Base-by-base conservation (phyloP, 2,329 filamentous ascomycete species). In the Cladosporium sphaerospermum region DNA sequence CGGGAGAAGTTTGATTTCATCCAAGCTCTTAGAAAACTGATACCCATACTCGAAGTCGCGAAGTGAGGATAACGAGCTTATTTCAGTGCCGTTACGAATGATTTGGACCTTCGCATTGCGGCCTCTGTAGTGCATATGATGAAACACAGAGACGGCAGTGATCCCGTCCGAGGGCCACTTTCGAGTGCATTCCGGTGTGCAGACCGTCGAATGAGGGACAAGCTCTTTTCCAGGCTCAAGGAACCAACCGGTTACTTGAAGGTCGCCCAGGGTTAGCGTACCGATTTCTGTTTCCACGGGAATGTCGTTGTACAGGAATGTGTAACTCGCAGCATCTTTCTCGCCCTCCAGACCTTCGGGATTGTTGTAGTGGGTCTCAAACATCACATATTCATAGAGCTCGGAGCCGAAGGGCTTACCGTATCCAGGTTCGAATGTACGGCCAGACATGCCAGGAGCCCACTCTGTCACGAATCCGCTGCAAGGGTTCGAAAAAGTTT, bases 311-410 rank as follows among this genome's bases (percentile, higher is more conserved):
- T 52, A 59, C 9, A 56, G 33, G 16, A 59, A 54, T 4, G 23
- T 51, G 53, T 59, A 59, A 6, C 37, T 40, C 11, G 57, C 47
- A 43, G 47, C 36, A 18, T 57, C 56, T 52, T 56, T 59, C 51
- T 53, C 32, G 14, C 48, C 54, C 11, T 45, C 57, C 9, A 59
- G 37, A 1, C 45, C 36, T 14, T 53, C 34, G 10, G 57, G 57
- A 16, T 59, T 59, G 47, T 56, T 59, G 53, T 59, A 59, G 16
- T 59, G 57, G 2, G 49, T 54, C 45, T 59, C 57, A 9, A 59
- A 39, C 57, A 59, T 59, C 9, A 44, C 57, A 40, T 59, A 59
- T 33, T 59, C 46, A 16, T 53, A 59, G 28, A 52, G 41, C 7
- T 57, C 57, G 8, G 31, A 33, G 37, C 57, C 56, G 32, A 59